Evolutionary conservation across 1,284 basidiomycete species (phyloP).

Genomic region (Takashimella koratensis): DNA sequence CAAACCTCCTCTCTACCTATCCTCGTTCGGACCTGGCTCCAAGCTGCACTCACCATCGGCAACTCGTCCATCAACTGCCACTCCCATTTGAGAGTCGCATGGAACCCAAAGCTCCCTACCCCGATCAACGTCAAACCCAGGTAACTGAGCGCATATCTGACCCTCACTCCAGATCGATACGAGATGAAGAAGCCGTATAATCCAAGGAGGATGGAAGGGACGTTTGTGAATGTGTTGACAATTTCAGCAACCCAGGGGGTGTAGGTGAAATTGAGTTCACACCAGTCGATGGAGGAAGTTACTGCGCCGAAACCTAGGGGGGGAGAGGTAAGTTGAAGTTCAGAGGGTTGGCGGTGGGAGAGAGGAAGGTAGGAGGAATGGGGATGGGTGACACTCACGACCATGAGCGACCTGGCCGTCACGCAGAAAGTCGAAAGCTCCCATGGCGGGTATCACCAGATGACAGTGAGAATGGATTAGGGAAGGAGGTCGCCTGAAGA

Average conservation of each 20-base stretch:
- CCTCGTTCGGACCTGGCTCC: background rate
- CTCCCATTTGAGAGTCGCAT: slow-evolving; percentile 44
- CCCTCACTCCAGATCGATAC: slow-evolving; percentile 23
- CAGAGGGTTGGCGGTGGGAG: background rate
- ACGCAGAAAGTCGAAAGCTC: background rate
- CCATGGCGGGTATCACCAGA: too few species aligned
- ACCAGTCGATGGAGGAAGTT: slow-evolving; percentile 32
- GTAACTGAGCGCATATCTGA: slow-evolving; percentile 35
- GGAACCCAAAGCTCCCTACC: slow-evolving; percentile 46
- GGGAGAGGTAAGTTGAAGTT: background rate
- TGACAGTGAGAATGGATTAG: too few species aligned
- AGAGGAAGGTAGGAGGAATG: background rate
- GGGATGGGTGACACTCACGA: background rate
- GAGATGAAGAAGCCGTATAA: slow-evolving; percentile 43
- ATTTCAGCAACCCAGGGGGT: slow-evolving; percentile 49
- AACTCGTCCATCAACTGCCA: slow-evolving; percentile 51
- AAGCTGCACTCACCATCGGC: slow-evolving; percentile 44
- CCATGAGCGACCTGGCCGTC: background rate
- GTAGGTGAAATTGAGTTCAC: slow-evolving; percentile 47
- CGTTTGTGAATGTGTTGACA: slow-evolving; percentile 50
- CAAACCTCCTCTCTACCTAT: background rate
- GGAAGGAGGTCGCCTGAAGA: too few species aligned
- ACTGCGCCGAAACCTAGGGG: background rate
- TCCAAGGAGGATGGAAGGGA: slow-evolving; percentile 49
- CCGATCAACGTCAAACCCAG: slow-evolving; percentile 44